Evolutionary conservation across 208 protist species (phyloP), one percentile per base, ranked within the genome.

Genomic region (Polymyxa betae): DNA sequence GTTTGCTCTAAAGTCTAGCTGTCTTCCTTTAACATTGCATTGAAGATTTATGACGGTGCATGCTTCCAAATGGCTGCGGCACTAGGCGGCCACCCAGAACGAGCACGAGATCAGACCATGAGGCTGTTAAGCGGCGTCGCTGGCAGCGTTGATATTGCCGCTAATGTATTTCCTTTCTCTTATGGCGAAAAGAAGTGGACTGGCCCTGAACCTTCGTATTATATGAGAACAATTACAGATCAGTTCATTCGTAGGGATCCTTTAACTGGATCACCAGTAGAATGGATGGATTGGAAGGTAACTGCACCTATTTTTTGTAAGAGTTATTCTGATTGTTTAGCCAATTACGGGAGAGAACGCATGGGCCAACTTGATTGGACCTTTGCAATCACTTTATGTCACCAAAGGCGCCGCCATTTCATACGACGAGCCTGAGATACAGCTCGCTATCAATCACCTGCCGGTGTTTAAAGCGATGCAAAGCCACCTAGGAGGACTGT

Each of bases 251-350:
- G 35, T 35, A 40, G 10, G 16, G 72, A 82, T 43, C 72, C 72
- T 12, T 82, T 82, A 43, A 82, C 72, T 43, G 72, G 72, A 12
- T 38, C 5, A 43, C 16, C 72, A 5, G 40, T 82, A 20, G 72
- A 82, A 20, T 82, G 72, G 72, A 82, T 82, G 72, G 72, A 82
- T 43, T 82, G 72, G 72, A 82, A 82, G 72, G 72, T 82, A 12
- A 20, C 16, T 35, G 40, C 12, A 20, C 72, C n/a, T n/a, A 43
- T 82, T 5, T 82, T 35, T 5, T 43, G 16, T 5, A 82, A 12
- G 35, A 5, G 16, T 82, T 5, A 35, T 82, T 20, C 16, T 5
- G n/a, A 38, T 5, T 43, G 5, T n/a, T n/a, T n/a, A 82, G 72
- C 72, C 72, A 35, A 82, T 82, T 20, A 82, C 72, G 5, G 72